These are phyloP conservation scores for Apiospora kogelbergensis DNA, from an alignment of 2,329 filamentous ascomycete genomes.

Conservation along the genomic window DNA sequence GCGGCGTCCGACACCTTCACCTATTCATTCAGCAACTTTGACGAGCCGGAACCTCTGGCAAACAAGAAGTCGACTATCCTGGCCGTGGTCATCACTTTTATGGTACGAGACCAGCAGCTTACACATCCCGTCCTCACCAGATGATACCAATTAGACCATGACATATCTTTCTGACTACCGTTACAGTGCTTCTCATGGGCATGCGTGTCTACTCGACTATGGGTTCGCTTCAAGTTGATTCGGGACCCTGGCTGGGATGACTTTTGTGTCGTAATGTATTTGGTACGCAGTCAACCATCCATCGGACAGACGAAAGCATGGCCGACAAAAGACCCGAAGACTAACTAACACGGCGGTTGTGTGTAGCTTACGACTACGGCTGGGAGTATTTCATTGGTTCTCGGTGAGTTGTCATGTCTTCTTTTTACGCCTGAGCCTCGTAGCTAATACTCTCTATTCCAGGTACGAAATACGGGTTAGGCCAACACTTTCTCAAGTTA, in stretches of 20 bases:
- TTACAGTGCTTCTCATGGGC: slow-evolving; percentile 30
- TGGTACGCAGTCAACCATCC: slow-evolving; percentile 16
- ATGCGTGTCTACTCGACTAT: slow-evolving; percentile 29
- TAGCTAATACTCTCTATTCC: not conserved
- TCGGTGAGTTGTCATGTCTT: slow-evolving; percentile 10
- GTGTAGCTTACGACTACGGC: slow-evolving; percentile 22
- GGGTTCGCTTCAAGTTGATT: slow-evolving; percentile 24
- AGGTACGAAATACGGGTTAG: slow-evolving; percentile 21
- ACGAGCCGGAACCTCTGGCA: slow-evolving; percentile 29
- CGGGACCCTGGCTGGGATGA: slow-evolving; percentile 28
- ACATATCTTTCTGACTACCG: not conserved
- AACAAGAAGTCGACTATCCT: slow-evolving; percentile 29
- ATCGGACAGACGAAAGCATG: not conserved
- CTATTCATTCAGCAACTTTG: slow-evolving; percentile 23
- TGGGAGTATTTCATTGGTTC: slow-evolving; percentile 22
- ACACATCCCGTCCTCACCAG: not conserved
- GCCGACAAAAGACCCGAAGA: not conserved
- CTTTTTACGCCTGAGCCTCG: not conserved
- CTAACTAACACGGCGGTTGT: slow-evolving; percentile 14
- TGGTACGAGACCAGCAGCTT: slow-evolving; percentile 21
- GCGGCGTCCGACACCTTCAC: slow-evolving; percentile 3
- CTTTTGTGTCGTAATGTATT: slow-evolving; percentile 24
- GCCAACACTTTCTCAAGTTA: slow-evolving; percentile 24
- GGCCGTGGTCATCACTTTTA: slow-evolving; percentile 29
- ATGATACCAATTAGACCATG: not conserved